Percentiles rank a stretch among this genome's conserved stretches.
Evolutionary conservation across 2,329 filamentous ascomycete genomes (phyloP).

Genomic region (Tothia fuscella): DNA sequence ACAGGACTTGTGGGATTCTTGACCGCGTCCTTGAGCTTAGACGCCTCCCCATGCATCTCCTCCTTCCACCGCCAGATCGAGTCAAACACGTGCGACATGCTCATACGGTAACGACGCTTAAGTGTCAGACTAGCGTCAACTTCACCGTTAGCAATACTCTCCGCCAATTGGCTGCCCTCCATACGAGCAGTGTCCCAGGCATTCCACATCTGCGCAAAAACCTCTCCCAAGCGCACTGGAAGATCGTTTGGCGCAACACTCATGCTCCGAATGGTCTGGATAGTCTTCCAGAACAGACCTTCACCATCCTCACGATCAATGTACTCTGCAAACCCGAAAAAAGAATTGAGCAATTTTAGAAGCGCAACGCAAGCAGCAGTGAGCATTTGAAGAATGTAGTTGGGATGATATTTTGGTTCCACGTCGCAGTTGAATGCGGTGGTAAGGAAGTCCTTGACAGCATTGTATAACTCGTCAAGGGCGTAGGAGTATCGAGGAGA

Average conservation of each 20-base stretch:
- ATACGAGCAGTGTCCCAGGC: constrained; percentile 19
- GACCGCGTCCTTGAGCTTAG: constrained; percentile 47
- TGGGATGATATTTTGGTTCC: constrained; percentile 53
- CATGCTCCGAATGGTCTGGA: constrained; percentile 57
- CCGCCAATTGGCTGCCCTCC: constrained; percentile 2
- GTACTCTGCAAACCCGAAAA: constrained; percentile 51
- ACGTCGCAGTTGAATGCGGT: constrained; percentile 35
- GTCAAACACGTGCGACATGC: constrained; percentile 76
- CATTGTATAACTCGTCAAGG: constrained; percentile 62
- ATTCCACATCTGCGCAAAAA: constrained; percentile 84
- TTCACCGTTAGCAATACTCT: constrained; percentile 4
- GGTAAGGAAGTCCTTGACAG: constrained; percentile 58
- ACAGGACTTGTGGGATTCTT: constrained; percentile 82
- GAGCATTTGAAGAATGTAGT: constrained; percentile 76
- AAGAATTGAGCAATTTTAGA: constrained; percentile 64
- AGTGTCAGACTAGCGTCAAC: constrained; percentile 63
- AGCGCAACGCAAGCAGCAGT: constrained; percentile 69
- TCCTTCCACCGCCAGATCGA: constrained; percentile 79
- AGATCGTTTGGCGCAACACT: constrained; percentile 70
- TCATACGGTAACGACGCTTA: constrained; percentile 72
- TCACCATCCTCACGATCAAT: constrained; percentile 58
- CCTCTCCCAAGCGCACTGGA: constrained; percentile 65
- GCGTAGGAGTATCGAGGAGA: constrained; percentile 63
- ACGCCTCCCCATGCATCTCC: constrained; percentile 44
- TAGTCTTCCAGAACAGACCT: constrained; percentile 57